A percentile compares a stretch with the other conserved stretches of the same genome.
phyloP scores from a whole-genome alignment of 495 filamentous ascomycete species.

The Aspergillus egyptiacus region DNA sequence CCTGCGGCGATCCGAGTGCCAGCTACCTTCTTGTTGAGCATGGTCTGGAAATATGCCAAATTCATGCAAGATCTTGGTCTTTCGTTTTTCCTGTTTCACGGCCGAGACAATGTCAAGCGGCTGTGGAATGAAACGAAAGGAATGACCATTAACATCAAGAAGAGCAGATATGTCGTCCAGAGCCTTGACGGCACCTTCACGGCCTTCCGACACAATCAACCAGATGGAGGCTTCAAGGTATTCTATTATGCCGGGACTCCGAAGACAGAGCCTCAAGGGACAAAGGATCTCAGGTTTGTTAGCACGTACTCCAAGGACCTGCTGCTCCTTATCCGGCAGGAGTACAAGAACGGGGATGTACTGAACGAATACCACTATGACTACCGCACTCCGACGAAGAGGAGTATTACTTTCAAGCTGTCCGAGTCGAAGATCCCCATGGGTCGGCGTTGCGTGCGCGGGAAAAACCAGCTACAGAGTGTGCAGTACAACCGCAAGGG shows the following conservation, averaged over 20 bases:
- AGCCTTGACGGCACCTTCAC: slow-evolving; percentile 43
- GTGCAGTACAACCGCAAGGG: slow-evolving; percentile 52
- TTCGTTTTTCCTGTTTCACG: slow-evolving; percentile 45
- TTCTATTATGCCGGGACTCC: slow-evolving; percentile 43
- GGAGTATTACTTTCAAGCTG: slow-evolving; percentile 26
- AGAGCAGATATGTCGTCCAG: slow-evolving; percentile 39
- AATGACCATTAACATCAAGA: slow-evolving; percentile 42
- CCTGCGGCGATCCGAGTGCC: slow-evolving; percentile 36
- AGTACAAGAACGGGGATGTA: slow-evolving; percentile 41
- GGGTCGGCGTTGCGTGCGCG: slow-evolving; percentile 42
- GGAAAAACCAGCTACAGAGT: slow-evolving; percentile 40
- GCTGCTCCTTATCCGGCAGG: slow-evolving; percentile 41
- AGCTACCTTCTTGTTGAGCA: slow-evolving; percentile 34
- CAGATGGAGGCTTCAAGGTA: slow-evolving; percentile 39
- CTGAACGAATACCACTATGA: slow-evolving; percentile 51
- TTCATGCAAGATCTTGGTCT: slow-evolving; percentile 33
- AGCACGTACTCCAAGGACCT: slow-evolving; percentile 46
- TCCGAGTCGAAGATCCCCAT: slow-evolving; percentile 38
- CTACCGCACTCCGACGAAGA: slow-evolving; percentile 32
- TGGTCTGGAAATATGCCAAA: slow-evolving; percentile 46
- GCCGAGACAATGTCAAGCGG: slow-evolving; percentile 37
- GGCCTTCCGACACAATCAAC: slow-evolving; percentile 38
- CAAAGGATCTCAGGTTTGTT: slow-evolving; percentile 38
- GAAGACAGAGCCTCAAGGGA: slow-evolving; percentile 37
- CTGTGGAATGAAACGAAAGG: slow-evolving; percentile 46